Conservation (phyloP, 805 yeast genomes). For the Candida takata region DNA sequence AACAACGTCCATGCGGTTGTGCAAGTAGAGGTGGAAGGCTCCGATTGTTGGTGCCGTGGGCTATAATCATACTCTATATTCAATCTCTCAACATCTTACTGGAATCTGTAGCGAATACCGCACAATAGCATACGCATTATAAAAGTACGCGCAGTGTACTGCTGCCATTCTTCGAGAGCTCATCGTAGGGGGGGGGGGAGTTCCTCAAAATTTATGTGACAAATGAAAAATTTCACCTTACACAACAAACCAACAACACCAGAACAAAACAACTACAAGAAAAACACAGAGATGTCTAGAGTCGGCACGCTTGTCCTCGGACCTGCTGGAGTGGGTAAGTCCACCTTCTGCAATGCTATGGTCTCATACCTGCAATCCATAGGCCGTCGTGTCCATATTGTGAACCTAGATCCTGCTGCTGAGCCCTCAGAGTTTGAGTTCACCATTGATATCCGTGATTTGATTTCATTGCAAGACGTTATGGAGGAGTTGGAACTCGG, state of each 20-base stretch:
- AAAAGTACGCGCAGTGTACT: no score
- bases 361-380: constrained; percentile 82
- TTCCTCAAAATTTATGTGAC: no score
- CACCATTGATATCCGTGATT: constrained; percentile 85
- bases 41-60: constrained; percentile 61
- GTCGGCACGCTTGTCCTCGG: constrained; percentile 93
- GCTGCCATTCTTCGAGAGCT: not conserved
- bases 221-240: not conserved
- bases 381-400: constrained; percentile 92
- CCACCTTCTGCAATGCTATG: constrained; percentile 86
- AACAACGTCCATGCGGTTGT: constrained; percentile 49
- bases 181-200: no score
- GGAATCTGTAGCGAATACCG: not conserved
- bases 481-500: constrained; percentile 93
- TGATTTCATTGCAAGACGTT: constrained; percentile 86
- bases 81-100: not conserved
- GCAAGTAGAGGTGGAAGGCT: constrained; percentile 61
- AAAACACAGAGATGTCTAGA: constrained; percentile 59
- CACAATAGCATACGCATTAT: not conserved
- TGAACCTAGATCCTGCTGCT: constrained; percentile 95
- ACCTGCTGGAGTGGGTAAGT: constrained; percentile 96
- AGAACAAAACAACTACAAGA: not conserved
- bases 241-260: not conserved
- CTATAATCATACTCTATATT: no score
- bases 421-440: constrained; percentile 89